Conservation (phyloP, 2,329 filamentous ascomycete genomes). For the Cordyceps javanica region DNA sequence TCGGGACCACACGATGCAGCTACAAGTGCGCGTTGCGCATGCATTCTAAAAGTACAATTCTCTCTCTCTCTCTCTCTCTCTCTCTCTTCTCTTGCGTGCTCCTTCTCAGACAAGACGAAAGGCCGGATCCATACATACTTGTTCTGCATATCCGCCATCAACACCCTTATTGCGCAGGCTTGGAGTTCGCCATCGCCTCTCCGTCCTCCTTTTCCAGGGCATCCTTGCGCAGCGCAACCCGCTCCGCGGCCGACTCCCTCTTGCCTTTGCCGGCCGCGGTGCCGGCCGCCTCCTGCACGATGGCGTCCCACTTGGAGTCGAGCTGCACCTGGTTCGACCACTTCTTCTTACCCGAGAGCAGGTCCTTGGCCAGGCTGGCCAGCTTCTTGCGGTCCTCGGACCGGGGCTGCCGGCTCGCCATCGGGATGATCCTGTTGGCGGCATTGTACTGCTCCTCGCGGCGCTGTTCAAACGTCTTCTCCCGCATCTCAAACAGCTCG, state of each 20-base stretch:
- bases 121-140: not conserved
- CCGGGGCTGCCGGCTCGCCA: conserved; percentile 36
- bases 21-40: conserved; percentile 15
- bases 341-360: conserved; percentile 53
- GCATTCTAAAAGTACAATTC: conserved; percentile 12
- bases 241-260: conserved; percentile 18
- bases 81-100: not conserved
- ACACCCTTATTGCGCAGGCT: conserved; percentile 1
- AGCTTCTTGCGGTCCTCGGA: conserved; percentile 39
- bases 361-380: conserved; percentile 57
- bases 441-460: conserved; percentile 28
- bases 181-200: not conserved
- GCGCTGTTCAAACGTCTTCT: conserved; percentile 39
- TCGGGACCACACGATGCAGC: conserved; percentile 6
- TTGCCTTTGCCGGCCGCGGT: not conserved
- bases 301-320: conserved; percentile 41
- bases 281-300: conserved; percentile 19
- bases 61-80: no score
- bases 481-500: conserved; percentile 47
- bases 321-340: conserved; percentile 49
- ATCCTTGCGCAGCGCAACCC: conserved; percentile 11
- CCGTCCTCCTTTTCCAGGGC: conserved; percentile 1
- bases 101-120: not conserved
- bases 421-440: conserved; percentile 29
- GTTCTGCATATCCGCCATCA: not conserved